Percentiles rank a stretch among this genome's conserved stretches.
These are phyloP conservation scores for Ustilaginoidea virens DNA, from an alignment of 2,329 filamentous ascomycete genomes.

Conservation along the genomic window DNA sequence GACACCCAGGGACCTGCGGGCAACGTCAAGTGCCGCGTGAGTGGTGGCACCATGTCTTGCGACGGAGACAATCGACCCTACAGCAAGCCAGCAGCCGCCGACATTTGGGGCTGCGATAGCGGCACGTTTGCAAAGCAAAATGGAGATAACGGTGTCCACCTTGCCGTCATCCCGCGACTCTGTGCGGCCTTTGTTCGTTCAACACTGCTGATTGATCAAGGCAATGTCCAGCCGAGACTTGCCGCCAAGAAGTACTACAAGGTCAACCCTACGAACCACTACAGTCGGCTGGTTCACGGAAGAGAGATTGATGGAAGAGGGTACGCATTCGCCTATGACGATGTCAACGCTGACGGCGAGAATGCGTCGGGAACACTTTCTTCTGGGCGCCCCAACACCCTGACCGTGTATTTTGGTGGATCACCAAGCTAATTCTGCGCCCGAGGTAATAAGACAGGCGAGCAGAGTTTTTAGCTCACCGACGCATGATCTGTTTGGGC, in stretches of 20 bases:
- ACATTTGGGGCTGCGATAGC: slow-evolving; percentile 36
- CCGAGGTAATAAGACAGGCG: not conserved
- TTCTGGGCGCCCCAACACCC: slow-evolving; percentile 9
- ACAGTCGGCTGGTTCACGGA: slow-evolving; percentile 43
- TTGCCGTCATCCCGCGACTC: slow-evolving; percentile 28
- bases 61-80: slow-evolving; percentile 26
- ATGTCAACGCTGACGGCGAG: slow-evolving; percentile 42
- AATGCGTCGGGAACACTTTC: slow-evolving; percentile 29
- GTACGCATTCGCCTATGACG: slow-evolving; percentile 54
- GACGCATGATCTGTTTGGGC: no score
- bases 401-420: slow-evolving; percentile 16
- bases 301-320: slow-evolving; percentile 43
- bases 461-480: not conserved
- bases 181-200: slow-evolving; percentile 35
- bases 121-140: slow-evolving; percentile 26
- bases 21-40: slow-evolving; percentile 23
- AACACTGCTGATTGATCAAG: slow-evolving; percentile 29
- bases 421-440: slow-evolving; percentile 3
- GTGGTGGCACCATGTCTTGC: slow-evolving; percentile 21
- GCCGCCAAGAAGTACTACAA: slow-evolving; percentile 26
- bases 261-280: slow-evolving; percentile 33
- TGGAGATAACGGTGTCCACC: slow-evolving; percentile 23
- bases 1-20: slow-evolving; percentile 25
- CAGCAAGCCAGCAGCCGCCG: slow-evolving; percentile 23
- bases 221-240: slow-evolving; percentile 28